A percentile compares a stretch with the other conserved stretches of the same genome.
Evolutionary conservation across 108 stramenopile genomes (phyloP).

Genomic region (Conticribra weissflogii): DNA sequence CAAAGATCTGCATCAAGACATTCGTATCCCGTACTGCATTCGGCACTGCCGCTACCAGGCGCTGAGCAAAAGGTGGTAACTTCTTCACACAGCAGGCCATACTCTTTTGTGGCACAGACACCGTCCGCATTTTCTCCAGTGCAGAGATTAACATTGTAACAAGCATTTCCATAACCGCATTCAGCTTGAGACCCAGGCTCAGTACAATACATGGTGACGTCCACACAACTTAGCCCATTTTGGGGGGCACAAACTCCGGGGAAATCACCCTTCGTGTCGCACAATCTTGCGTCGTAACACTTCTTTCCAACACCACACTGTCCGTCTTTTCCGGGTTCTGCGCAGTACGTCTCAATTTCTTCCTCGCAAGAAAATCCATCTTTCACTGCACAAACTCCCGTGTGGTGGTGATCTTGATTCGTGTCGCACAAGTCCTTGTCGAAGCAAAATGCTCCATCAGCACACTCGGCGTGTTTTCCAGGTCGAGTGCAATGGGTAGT

Average conservation of each 20-base stretch:
- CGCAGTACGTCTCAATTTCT: constrained; percentile 3
- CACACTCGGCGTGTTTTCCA: constrained; percentile 5
- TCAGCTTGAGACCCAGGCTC: constrained; percentile 3
- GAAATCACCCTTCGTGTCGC: neutral
- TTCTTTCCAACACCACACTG: constrained; percentile 4
- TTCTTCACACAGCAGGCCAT: neutral
- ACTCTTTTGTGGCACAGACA: neutral
- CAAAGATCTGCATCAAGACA: constrained; percentile 5
- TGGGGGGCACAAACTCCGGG: constrained; percentile 3
- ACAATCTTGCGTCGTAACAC: neutral
- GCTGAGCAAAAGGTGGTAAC: constrained; percentile 5
- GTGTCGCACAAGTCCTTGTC: neutral
- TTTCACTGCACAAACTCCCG: neutral
- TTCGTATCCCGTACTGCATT: neutral
- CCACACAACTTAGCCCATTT: neutral
- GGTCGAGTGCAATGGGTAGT: constrained; percentile 1
- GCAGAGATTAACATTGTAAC: neutral
- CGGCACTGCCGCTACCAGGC: neutral
- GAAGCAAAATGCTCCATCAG: neutral
- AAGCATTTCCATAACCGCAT: constrained; percentile 1
- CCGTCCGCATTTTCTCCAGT: neutral
- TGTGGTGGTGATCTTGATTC: neutral
- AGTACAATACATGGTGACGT: neutral
- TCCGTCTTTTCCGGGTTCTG: neutral
- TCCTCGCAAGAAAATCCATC: constrained; percentile 2